Conservation (phyloP, 2,329 filamentous ascomycete genomes). For the Cladosporium oxysporum region DNA sequence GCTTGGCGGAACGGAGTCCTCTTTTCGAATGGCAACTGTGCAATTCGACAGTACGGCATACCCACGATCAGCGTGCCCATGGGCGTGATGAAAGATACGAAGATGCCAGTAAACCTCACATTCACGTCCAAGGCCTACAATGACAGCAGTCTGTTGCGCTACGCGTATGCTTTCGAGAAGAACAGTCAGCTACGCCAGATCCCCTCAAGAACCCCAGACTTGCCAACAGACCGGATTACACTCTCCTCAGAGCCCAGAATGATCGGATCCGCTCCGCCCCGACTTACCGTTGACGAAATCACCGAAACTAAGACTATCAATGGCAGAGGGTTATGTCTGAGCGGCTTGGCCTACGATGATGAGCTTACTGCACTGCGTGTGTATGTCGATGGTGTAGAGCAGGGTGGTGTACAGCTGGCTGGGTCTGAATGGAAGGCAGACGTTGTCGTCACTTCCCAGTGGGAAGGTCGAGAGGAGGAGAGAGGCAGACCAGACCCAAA, state of each 20-base stretch:
- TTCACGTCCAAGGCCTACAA: conserved; percentile 51
- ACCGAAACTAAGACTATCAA: not conserved
- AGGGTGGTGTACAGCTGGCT: not conserved
- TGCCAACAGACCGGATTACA: conserved; percentile 25
- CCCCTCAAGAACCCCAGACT: conserved; percentile 28
- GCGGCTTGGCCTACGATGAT: not conserved
- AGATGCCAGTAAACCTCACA: conserved; percentile 54
- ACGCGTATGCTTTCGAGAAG: conserved; percentile 27
- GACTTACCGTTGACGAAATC: not conserved
- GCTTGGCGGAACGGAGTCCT: conserved; percentile 51
- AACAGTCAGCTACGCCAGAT: conserved; percentile 10
- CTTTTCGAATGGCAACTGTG: conserved; percentile 55
- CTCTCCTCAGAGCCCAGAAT: not conserved
- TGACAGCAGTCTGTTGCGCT: conserved; percentile 38
- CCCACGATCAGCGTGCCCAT: conserved; percentile 56
- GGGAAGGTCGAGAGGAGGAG: not conserved
- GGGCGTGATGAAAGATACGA: conserved; percentile 48
- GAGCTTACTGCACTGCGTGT: not conserved
- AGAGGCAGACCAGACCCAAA: not conserved
- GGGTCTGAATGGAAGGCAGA: not conserved
- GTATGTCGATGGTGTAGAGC: not conserved
- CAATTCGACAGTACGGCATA: conserved; percentile 54
- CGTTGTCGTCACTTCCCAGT: not conserved
- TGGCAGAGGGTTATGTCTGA: not conserved
- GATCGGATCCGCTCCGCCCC: not conserved